Percentiles rank a stretch among this genome's conserved stretches.
These are phyloP conservation scores for Xylariaceae sp. DNA, from an alignment of 2,329 filamentous ascomycete species.

Conservation along the genomic window DNA sequence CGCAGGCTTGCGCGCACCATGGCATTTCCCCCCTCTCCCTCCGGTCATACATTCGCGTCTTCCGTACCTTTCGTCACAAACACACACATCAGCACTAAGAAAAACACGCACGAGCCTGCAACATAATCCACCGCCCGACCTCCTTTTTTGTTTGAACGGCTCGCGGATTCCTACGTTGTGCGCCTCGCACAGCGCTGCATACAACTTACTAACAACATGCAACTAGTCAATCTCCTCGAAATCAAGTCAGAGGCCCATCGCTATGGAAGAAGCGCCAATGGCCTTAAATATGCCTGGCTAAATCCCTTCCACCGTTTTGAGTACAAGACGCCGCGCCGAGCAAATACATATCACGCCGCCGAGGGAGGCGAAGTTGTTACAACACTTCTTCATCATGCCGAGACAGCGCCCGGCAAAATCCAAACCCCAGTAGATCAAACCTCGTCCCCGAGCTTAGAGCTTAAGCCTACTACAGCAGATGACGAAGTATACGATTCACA, in stretches of 20 bases:
- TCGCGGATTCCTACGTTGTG: background rate
- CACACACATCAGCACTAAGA: background rate
- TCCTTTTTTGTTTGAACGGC: background rate
- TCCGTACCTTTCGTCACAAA: background rate
- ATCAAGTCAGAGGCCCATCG: conserved; percentile 12
- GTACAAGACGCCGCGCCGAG: conserved; percentile 10
- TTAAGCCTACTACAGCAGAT: background rate
- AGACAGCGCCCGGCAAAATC: conserved; percentile 12
- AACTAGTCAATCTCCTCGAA: conserved; percentile 21
- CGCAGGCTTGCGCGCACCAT: no score
- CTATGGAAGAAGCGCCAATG: conserved; percentile 9
- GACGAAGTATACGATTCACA: conserved; percentile 14
- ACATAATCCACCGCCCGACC: background rate
- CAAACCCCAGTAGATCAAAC: conserved; percentile 4
- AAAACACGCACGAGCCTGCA: background rate
- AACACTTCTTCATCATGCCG: conserved; percentile 13
- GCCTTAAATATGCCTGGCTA: conserved; percentile 13
- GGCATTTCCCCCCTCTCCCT: no score
- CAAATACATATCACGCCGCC: conserved; percentile 13
- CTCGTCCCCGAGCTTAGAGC: conserved; percentile 1
- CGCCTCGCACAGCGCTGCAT: background rate
- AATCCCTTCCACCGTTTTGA: conserved; percentile 21
- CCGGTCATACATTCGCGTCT: background rate
- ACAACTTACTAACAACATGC: conserved; percentile 18
- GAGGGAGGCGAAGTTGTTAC: conserved; percentile 8